Base-by-base conservation (phyloP, 352 stramenopile species). In the Phytophthora litchii region DNA sequence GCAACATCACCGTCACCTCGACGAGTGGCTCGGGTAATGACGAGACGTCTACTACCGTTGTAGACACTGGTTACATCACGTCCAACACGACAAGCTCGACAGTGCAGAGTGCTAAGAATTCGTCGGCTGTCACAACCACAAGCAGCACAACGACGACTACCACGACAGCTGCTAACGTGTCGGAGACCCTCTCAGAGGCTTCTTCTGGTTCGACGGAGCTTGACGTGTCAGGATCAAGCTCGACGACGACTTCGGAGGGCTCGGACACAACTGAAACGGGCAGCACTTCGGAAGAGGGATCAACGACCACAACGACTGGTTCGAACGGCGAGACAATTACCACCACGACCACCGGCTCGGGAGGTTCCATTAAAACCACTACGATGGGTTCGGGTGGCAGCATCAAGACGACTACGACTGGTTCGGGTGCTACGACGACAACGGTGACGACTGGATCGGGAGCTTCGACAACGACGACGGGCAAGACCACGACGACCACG, bases 81-180 rank as follows among this genome's bases (percentile, higher is more conserved):
- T 73, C 65, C 4, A 75, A 74, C 53, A 55, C 55, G 47, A 67
- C 57, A 25, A 72, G 63, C 54, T 62, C 47, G 21, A 65, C 62
- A 14, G 35, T 57, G 37, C 54, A 70, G 44, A 67, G 37, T 13
- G 20, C 57, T 17, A 60, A 32, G 20, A 68, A 56, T 16, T 13
- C 55, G 17, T 57, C 52, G 29, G 58, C 62, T 23, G 37, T 52
- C 6, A 70, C 52, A n/a, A 72, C 53, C 4, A 70, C 53, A 35
- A 69, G 52, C 37, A 70, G 48, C 17, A 55, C 55, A 56, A 69
- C 54, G 10, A 70, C 57, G 11, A 69, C 52, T 10, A 64, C 61
- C 21, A 70, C 57, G 17, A 67, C 62, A 17, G 41, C 67, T 8
- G 25, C 48, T 11, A 64, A 72, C 41, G 37, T 59, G 20, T 66